Evolutionary conservation across 352 stramenopile species (phyloP).

Genomic region (Pythium volutum): DNA sequence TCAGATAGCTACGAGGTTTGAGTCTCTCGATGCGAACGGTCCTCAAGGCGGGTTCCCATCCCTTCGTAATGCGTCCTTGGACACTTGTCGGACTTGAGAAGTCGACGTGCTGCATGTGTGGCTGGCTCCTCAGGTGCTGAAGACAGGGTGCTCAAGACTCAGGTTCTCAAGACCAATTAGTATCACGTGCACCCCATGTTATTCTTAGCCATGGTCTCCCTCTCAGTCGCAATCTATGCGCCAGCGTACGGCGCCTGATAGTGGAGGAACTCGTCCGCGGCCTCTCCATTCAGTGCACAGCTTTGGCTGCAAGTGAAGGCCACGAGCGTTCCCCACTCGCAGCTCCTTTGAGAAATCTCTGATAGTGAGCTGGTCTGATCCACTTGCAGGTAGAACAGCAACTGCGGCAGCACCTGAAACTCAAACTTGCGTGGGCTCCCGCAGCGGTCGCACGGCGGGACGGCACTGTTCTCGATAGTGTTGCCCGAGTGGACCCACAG

Average conservation of each 20-base stretch:
- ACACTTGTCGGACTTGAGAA: not conserved
- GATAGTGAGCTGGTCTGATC: conserved; percentile 58
- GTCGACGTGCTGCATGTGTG: not conserved
- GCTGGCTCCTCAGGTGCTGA: conserved; percentile 11
- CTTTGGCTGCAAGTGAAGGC: conserved; percentile 92
- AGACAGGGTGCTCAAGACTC: not conserved
- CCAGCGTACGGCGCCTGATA: conserved; percentile 72
- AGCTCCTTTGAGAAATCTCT: conserved; percentile 52
- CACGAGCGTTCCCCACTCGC: conserved; percentile 91
- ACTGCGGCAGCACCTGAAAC: conserved; percentile 94
- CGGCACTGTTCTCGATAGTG: conserved; percentile 30
- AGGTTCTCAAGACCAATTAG: conserved; percentile 1
- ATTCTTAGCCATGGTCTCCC: conserved; percentile 9
- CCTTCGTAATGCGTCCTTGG: not conserved
- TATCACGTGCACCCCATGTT: not conserved
- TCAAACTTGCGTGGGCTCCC: conserved; percentile 87
- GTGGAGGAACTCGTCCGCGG: conserved; percentile 69
- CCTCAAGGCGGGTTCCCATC: not conserved
- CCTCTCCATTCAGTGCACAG: conserved; percentile 62
- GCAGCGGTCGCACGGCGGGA: conserved; percentile 81
- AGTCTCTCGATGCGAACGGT: not conserved
- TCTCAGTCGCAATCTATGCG: conserved; percentile 14
- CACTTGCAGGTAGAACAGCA: conserved; percentile 90
- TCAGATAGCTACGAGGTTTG: not conserved
- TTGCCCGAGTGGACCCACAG: conserved; percentile 86